Evolutionary conservation across 345 rosid genomes (phyloP).

Genomic region (Geranium brycei): DNA sequence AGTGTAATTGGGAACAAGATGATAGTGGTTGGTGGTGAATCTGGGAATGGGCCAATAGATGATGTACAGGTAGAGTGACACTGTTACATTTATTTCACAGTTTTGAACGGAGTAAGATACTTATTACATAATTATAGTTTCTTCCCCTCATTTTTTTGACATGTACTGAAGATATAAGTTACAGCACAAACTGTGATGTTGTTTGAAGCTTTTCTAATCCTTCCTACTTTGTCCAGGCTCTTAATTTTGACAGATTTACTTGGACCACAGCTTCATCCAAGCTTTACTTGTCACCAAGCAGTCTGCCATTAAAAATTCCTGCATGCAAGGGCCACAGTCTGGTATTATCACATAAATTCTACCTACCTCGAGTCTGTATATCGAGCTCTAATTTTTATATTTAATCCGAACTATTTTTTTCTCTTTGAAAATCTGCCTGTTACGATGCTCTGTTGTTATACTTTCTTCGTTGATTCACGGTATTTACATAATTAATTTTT

Average conservation of each 20-base stretch:
- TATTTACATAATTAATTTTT: not conserved
- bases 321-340: slow-evolving; percentile 92
- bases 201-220: not conserved
- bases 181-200: slow-evolving; percentile 1
- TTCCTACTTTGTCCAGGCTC: slow-evolving; percentile 35
- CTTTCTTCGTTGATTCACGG: no score
- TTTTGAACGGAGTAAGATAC: not conserved
- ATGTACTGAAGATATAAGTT: not conserved
- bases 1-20: slow-evolving; percentile 83
- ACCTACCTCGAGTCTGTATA: not conserved
- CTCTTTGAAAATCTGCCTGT: not conserved
- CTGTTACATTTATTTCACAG: not conserved
- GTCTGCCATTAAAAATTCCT: slow-evolving; percentile 86
- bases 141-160: not conserved
- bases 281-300: slow-evolving; percentile 84
- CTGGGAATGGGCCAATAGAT: slow-evolving; percentile 66
- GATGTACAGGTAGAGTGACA: slow-evolving; percentile 73
- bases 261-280: slow-evolving; percentile 83
- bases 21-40: slow-evolving; percentile 95
- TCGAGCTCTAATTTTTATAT: not conserved
- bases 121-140: not conserved
- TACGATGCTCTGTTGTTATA: not conserved
- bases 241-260: slow-evolving; percentile 61
- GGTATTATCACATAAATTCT: slow-evolving; percentile 28
- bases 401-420: not conserved